Evolutionary conservation across 805 yeast species (phyloP), one percentile per base, ranked within the genome.

Genomic region (Jamesozyma lodderae): DNA sequence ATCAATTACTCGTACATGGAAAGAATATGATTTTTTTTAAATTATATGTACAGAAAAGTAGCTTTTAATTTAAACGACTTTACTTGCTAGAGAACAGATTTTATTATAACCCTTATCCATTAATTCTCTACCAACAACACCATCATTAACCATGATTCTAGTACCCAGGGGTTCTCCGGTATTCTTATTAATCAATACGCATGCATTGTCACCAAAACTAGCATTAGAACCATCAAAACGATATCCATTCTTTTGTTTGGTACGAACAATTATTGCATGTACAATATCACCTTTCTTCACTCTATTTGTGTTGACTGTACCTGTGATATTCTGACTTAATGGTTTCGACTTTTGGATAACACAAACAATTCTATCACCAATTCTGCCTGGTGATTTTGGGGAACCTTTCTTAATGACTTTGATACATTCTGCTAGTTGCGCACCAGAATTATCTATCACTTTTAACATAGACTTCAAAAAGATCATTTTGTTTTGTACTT

Each of bases 361-460:
- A 38, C 86, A 94, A 8, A 92, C 95, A 45, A 92, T 81, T 60
- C 79, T 81, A 63, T 92, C 98, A 33, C 98, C 96, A 19, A 87
- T 77, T 38, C 72, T 67, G 23, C 94, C 97, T 47, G 78, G 80
- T 55, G 80, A 80, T 59, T 72, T 77, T 22, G 95, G 95, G 2
- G 81, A 77, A 16, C 63, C 62, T 57, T 92, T 94, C 45, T 94
- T 78, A 47, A 92, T 69, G 13, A 92, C 96, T 63, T 90, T 90
- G 69, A 92, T 87, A 62, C 97, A 92, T 63, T 92, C 97, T 13
- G 82, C 97, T 44, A 87, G 64, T 60, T 82, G 84, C 3, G 96
- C 98, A 21, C 97, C 95, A 17, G 95, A 81, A 70, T 90, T 90
- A 64, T 90, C 98, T 45, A 90, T 84, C 47, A 88, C 95, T 60